Base-by-base conservation (phyloP, 2,329 filamentous ascomycete genomes). In the Cladophialophora exuberans region DNA sequence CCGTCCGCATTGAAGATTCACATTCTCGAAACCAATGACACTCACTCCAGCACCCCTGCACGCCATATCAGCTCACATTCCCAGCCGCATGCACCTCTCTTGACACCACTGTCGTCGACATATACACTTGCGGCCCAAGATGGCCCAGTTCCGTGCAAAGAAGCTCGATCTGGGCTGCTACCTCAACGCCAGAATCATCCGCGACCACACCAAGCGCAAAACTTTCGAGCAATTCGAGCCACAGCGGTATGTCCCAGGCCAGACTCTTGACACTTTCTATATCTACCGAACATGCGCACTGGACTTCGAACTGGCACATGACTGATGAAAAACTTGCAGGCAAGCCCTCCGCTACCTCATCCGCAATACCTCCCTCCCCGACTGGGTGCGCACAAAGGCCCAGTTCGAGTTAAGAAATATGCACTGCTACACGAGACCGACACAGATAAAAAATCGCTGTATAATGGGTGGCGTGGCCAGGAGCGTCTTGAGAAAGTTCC, bases 131-230 rank as follows among this genome's bases (percentile, higher is more conserved):
- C 79, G 39, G 68, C 77, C 72, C 78, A 83, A 63, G 61, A 90
- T 90, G 86, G 87, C 89, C 43, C 89, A 92, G 78, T 97, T 96
- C 76, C 82, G 91, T 66, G 81, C 91, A 26, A 96, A 96, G 76
- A 92, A 86, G 79, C 85, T 97, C 65, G 91, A 97, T 66, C 77
- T 97, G 64, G 86, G 88, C 71, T 90, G 90, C 71, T 96, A 89
- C 70, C 74, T 95, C 76, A 97, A 97, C 70, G 84, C 87, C 71
- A 87, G 87, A 64, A 83, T 89, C 64, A 88, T 99, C 70, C 90
- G 94, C 67, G 94, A 99, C 74, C 90, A 97, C 77, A 92, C 91
- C 52, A 99, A 97, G 83, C 88, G 94, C 67, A 93, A 95, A 77
- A 89, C 91, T 56, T 97, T 92, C 68, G 88, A 88, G 69, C 81